Evolutionary conservation across 768 basidiomycete species (phyloP).

Genomic region (Lentinula guzmanii): DNA sequence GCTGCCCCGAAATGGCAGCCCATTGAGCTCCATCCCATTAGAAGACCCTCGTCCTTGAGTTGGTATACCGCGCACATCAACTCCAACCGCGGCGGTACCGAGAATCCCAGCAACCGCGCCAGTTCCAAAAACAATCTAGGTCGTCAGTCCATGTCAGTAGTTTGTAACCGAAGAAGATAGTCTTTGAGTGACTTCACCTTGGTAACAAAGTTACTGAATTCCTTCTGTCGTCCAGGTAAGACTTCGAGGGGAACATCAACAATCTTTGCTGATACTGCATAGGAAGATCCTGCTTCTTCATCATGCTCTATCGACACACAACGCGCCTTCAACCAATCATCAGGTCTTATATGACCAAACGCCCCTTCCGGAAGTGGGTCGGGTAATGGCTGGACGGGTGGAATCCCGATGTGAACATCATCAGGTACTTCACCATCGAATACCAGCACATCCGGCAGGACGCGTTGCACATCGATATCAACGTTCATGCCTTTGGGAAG

Average conservation of each 20-base stretch:
- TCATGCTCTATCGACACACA: constrained; percentile 34
- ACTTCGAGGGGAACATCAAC: constrained; percentile 73
- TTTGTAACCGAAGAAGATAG: background rate
- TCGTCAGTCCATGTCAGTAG: background rate
- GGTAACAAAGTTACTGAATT: constrained; percentile 69
- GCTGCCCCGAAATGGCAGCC: constrained; percentile 62
- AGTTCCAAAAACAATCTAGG: constrained; percentile 62
- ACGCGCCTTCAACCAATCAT: constrained; percentile 54
- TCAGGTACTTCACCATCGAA: constrained; percentile 66
- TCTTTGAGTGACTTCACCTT: constrained; percentile 43
- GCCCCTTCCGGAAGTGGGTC: constrained; percentile 66
- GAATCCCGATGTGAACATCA: constrained; percentile 24
- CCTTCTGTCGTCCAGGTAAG: constrained; percentile 68
- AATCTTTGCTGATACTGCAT: constrained; percentile 58
- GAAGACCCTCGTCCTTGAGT: constrained; percentile 25
- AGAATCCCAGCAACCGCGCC: constrained; percentile 67
- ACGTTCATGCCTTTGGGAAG: constrained; percentile 68
- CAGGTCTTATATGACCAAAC: constrained; percentile 70
- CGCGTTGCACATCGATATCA: constrained; percentile 51
- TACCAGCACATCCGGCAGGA: constrained; percentile 73
- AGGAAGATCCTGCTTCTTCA: constrained; percentile 47
- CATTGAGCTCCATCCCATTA: constrained; percentile 51
- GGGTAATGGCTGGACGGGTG: constrained; percentile 39
- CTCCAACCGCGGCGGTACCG: constrained; percentile 56
- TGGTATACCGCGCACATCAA: constrained; percentile 57